Base-by-base conservation (phyloP, 495 filamentous ascomycete genomes). In the Symbiotaphrina buchneri region DNA sequence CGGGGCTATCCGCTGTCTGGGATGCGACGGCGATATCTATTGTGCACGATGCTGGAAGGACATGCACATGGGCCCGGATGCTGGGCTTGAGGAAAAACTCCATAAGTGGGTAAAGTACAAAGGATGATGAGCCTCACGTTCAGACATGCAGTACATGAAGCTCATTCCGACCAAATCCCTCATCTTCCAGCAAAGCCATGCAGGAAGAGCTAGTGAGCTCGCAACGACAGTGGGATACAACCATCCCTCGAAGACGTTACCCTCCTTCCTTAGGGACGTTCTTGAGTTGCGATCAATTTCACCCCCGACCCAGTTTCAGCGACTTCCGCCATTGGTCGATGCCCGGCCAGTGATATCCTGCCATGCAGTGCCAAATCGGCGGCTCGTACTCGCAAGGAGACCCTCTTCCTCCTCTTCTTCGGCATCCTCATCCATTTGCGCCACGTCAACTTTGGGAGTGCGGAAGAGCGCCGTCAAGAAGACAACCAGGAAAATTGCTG, bases 351-450 rank as follows among this genome's bases (percentile, higher is more conserved):
- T 80, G 27, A 91, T 72, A 47, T 91, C 79, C 48, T 83, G 68
- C 81, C 80, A 90, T 11, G 70, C 78, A n/a, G 81, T 76, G 33
- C 72, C 71, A 35, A 82, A 76, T 10, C 77, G 59, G 31, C 84
- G 54, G 2, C 81, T 71, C 4, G 79, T 85, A 39, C 65, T 77
- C 2, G 77, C 77, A 20, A 97, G 55, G 33, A 97, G 52, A 2
- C 81, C 78, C 52, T 97, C 87, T 48, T 97, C 87, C 43, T 95
- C 87, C 8, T 81, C 84, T n/a, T 71, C 78, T 55, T 92, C 79
- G 13, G 79, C 70, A 52, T 94, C 85, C 36, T 83, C 79, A 38
- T 92, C 81, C 6, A 82, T 41, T 47, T 80, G 66, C 27, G 59
- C 65, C 30, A 79, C 58, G 39, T 90, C 60, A 20, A 90, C 45